These are phyloP conservation scores for Phytophthora tubulina DNA, from an alignment of 352 stramenopile genomes.

Conservation along the genomic window DNA sequence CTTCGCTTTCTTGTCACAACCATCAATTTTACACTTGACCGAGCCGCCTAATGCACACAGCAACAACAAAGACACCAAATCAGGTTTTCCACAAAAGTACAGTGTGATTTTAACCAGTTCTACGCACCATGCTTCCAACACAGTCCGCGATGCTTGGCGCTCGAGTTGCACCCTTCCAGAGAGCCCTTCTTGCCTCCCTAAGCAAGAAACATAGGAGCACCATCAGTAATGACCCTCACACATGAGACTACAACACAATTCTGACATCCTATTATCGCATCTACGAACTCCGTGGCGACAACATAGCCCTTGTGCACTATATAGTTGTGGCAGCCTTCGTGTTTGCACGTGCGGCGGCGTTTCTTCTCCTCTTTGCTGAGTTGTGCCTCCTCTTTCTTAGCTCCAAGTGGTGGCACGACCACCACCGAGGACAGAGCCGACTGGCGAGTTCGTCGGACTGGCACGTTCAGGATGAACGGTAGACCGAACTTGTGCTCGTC, in stretches of 20 bases:
- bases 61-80: neutral
- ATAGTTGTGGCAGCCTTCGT: conserved; percentile 58
- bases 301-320: conserved; percentile 57
- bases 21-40: conserved; percentile 52
- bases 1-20: conserved; percentile 43
- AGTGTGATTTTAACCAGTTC: no score
- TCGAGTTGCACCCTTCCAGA: conserved; percentile 48
- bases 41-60: conserved; percentile 8
- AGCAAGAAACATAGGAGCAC: neutral
- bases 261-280: neutral
- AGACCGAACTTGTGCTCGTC: neutral
- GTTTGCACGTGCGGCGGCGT: conserved; percentile 43
- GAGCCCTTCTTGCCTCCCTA: conserved; percentile 65
- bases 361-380: conserved; percentile 50
- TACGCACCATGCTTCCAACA: conserved; percentile 41
- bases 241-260: no score
- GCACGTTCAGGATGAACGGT: neutral
- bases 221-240: no score
- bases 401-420: no score
- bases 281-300: conserved; percentile 49
- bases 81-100: no score
- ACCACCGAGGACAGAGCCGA: no score
- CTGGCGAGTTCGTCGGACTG: neutral
- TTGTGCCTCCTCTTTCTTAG: neutral
- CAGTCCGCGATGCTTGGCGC: conserved; percentile 59